Conservation (phyloP, 768 basidiomycete species). For the Pleurotus tuber-regium region DNA sequence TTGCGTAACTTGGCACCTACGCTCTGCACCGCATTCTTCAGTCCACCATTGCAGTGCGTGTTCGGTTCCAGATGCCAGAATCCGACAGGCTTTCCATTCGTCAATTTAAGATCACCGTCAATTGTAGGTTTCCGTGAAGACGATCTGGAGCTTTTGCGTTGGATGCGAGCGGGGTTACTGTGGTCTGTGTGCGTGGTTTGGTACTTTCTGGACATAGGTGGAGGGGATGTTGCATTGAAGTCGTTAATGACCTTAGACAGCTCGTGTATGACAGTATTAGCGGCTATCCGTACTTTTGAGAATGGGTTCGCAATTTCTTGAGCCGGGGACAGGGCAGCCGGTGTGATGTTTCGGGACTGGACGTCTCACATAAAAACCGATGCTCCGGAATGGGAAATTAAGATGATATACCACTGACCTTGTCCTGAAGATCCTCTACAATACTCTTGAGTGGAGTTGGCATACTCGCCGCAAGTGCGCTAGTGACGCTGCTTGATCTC, state of each 20-base stretch:
- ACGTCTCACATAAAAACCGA: neutral
- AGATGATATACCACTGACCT: slow-evolving; percentile 33
- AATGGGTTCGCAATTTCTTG: slow-evolving; percentile 58
- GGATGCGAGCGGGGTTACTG: slow-evolving; percentile 36
- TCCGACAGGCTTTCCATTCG: slow-evolving; percentile 22
- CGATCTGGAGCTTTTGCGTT: slow-evolving; percentile 53
- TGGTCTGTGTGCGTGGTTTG: slow-evolving; percentile 45
- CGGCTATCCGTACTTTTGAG: slow-evolving; percentile 41
- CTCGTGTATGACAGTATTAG: slow-evolving; percentile 21
- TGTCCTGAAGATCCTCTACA: slow-evolving; percentile 74
- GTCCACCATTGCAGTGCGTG: slow-evolving; percentile 76
- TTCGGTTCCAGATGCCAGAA: slow-evolving; percentile 53
- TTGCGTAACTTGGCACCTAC: slow-evolving; percentile 52
- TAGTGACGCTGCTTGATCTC: slow-evolving; percentile 4
- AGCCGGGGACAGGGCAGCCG: slow-evolving; percentile 35
- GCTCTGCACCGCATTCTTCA: slow-evolving; percentile 79
- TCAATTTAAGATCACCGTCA: slow-evolving; percentile 8
- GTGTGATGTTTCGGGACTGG: slow-evolving; percentile 36
- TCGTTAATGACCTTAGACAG: slow-evolving; percentile 1
- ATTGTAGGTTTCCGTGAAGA: slow-evolving; percentile 37
- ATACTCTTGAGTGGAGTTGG: slow-evolving; percentile 60
- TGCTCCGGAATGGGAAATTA: neutral
- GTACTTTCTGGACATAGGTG: slow-evolving; percentile 42
- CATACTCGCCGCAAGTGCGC: slow-evolving; percentile 17
- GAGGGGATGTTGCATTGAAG: slow-evolving; percentile 11